Evolutionary conservation across 441 rosid species (phyloP), one percentile per base, ranked within the genome.

Genomic region (Arabidopsis hybrid): DNA sequence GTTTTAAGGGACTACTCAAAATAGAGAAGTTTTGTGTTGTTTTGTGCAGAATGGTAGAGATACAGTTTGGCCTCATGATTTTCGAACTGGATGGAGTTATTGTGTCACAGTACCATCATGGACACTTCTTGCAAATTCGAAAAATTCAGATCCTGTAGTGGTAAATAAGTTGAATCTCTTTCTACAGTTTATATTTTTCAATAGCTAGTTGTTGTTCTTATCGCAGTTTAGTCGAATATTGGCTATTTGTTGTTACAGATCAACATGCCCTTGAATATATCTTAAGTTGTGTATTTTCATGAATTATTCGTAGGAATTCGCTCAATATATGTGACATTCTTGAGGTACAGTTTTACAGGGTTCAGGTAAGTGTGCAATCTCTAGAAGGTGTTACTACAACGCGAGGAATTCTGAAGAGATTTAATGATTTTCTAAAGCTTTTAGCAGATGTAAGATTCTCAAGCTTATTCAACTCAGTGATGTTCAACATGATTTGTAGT

Each of bases 341-440:
- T 78, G 83, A 79, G 85, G 83, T 85, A 76, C 99, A 95, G 99
- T 95, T 92, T 89, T 95, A 92, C 89, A 92, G 99, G 97, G 91
- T 92, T 76, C 96, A 95, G 87, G 80, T 92, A 73, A 92, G 97
- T 71, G 10, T 95, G 50, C 98, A 95, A 80, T 91, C 99, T 31
- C 96, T 92, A 16, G 96, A 89, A 77, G 99, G 96, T 69, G 73
- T 84, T 64, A 92, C 98, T 29, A 80, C 86, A 49, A 82, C 79
- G 34, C 86, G 83, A 53, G 92, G 81, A 66, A 86, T 92, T 29
- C 76, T 90, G 81, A 86, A 97, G 85, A 87, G 99, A 83, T 95
- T 95, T 84, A 95, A 87, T 85, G 93, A 95, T 73, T 91, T 92
- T 79, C 69, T 92, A 69, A 89, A 84, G 88, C 86, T 94, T 74